Evolutionary conservation across 2,329 filamentous ascomycete genomes (phyloP).

Genomic region (Chrysoporthe puriensis): DNA sequence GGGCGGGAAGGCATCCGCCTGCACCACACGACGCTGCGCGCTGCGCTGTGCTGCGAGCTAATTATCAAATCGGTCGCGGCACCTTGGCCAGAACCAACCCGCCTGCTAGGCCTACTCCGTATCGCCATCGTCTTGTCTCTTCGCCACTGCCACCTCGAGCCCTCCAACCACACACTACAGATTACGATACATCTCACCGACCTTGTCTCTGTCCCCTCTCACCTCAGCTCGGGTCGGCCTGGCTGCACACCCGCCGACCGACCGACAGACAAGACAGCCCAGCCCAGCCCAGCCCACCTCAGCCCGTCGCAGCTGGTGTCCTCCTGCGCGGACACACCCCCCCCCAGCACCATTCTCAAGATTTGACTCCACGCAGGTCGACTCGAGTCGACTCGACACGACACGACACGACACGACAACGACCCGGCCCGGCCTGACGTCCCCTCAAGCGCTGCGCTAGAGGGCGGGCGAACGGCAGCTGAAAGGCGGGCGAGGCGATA

Average conservation of each 20-base stretch:
- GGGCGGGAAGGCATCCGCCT: too few relatives aligned
- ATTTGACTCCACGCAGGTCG: not conserved
- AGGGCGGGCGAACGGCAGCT: constrained; percentile 1
- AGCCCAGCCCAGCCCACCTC: not conserved
- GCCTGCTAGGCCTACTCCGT: not conserved
- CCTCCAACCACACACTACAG: constrained; percentile 4
- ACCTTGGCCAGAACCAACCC: not conserved
- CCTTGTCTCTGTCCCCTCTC: constrained; percentile 6
- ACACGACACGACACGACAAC: not conserved
- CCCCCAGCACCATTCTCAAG: not conserved
- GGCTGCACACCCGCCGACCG: not conserved
- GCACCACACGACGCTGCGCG: not conserved
- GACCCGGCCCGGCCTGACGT: not conserved
- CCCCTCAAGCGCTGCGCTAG: not conserved
- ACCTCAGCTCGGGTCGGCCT: constrained; percentile 11
- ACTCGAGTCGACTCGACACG: not conserved
- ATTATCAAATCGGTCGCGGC: not conserved
- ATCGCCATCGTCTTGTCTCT: not conserved
- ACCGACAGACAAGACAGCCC: not conserved
- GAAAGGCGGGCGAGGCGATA: not conserved
- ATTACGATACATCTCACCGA: constrained; percentile 18
- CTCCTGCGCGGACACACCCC: not conserved
- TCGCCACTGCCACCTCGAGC: constrained; percentile 9
- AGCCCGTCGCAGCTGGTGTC: not conserved
- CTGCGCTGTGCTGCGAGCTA: not conserved